Conservation (phyloP, 192 early-diverging fungal genomes). For the Podila verticillata region DNA sequence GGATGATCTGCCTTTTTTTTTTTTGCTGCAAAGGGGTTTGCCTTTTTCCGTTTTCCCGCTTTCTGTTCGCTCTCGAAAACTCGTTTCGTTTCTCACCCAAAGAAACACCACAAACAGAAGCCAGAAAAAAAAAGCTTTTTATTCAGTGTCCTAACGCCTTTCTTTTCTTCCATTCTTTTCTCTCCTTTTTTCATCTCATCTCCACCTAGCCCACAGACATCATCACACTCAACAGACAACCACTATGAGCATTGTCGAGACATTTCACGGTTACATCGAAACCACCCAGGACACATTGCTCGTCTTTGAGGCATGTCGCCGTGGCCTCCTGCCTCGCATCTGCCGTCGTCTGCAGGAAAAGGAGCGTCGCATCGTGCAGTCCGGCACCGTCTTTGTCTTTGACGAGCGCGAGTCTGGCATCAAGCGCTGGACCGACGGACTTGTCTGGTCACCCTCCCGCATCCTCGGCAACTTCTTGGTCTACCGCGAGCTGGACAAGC, state of each 20-base stretch:
- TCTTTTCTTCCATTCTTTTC: conserved; percentile 12
- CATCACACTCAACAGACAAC: not conserved
- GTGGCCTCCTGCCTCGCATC: conserved; percentile 72
- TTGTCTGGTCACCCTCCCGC: conserved; percentile 84
- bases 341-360: conserved; percentile 75
- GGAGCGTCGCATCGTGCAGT: conserved; percentile 75
- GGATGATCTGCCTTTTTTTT: too few relatives aligned
- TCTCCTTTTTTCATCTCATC: conserved; percentile 1
- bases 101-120: too few relatives aligned
- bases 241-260: conserved; percentile 62
- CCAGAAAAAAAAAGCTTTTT: conserved; percentile 3
- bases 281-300: conserved; percentile 81
- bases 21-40: too few relatives aligned
- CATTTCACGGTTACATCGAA: conserved; percentile 75
- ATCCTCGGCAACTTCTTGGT: conserved; percentile 84
- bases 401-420: conserved; percentile 86
- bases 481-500: conserved; percentile 77
- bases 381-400: conserved; percentile 87
- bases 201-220: conserved; percentile 1
- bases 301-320: conserved; percentile 81
- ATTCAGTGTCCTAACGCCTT: conserved; percentile 10
- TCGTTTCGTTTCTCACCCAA: too few relatives aligned
- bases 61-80: too few relatives aligned
- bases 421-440: conserved; percentile 90
- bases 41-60: too few relatives aligned